Evolutionary conservation across 345 rosid genomes (phyloP).

Genomic region (Excoecaria agallocha): DNA sequence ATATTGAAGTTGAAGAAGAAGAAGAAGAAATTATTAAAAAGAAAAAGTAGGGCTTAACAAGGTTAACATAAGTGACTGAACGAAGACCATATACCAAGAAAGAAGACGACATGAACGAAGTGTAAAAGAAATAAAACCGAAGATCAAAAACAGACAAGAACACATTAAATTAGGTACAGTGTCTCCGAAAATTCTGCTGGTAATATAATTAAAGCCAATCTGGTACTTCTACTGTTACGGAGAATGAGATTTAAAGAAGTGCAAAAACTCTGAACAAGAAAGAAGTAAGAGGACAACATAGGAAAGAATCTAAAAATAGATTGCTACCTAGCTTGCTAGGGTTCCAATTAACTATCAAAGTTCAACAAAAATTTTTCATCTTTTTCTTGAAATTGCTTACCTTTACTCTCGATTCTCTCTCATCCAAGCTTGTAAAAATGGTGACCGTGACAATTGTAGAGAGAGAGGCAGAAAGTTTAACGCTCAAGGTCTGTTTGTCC

Average conservation of each 20-base stretch:
- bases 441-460: conserved; percentile 21
- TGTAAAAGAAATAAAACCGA: not conserved
- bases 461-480: conserved; percentile 8
- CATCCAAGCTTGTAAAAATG: conserved; percentile 6
- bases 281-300: not conserved
- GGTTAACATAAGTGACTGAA: not conserved
- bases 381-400: conserved; percentile 17
- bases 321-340: not conserved
- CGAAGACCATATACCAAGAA: not conserved
- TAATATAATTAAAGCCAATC: not conserved
- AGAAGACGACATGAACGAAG: not conserved
- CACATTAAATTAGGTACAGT: no score
- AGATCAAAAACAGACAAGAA: not conserved
- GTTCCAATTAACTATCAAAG: not conserved
- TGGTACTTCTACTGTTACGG: not conserved
- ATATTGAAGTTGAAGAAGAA: not conserved
- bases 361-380: not conserved
- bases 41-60: not conserved
- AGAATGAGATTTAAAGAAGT: not conserved
- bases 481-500: conserved; percentile 25
- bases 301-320: not conserved
- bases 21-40: not conserved
- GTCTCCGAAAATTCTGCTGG: not conserved
- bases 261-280: not conserved
- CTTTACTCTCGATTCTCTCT: conserved; percentile 18